Base-by-base conservation (phyloP, 2,329 filamentous ascomycete species). In the Aotearoamyces nothofagi region DNA sequence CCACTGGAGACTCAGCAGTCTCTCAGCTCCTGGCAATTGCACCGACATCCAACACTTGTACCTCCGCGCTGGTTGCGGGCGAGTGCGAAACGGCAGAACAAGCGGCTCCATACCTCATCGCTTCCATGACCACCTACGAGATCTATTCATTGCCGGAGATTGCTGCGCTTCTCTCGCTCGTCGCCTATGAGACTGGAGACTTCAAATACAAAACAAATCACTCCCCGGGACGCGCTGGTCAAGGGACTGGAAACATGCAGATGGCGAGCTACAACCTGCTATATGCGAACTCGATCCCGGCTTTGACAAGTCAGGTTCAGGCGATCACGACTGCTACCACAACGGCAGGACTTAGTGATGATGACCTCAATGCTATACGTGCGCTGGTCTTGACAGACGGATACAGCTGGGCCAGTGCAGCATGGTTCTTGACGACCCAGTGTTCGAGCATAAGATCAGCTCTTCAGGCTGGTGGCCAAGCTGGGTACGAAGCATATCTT, bases 241-340 rank as follows among this genome's bases (percentile, higher is more conserved):
- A 77, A 40, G 71, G 71, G 1, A 76, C 73, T 0, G 55, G 69
- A 4, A 73, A 72, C 45, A 78, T 78, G 73, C 66, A 76, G 50
- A 61, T 57, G 29, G 55, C 66, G 0, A 42, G 50, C 1, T 73
- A 55, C 49, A 70, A 75, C 40, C 37, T 56, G 1, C 40, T 59
- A 40, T 78, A 77, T 39, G 69, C 69, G 4, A 30, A 42, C 1
- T 57, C 54, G 0, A 51, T 66, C 4, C 52, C 56, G 0, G 58
- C 47, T 2, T 38, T 75, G 2, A 44, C 49, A 3, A 41, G 48
- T 1, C 34, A 54, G 12, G 17, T 53, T 4, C 26, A 44, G 2
- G 33, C 38, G 32, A 47, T 54, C 38, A 39, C 43, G 17, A 37
- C 44, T 30, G 34, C 39, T 30, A 43, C 48, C 35, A 34, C 42